phyloP scores from a whole-genome alignment of 306 rosid species.

The Citrullus amarus region DNA sequence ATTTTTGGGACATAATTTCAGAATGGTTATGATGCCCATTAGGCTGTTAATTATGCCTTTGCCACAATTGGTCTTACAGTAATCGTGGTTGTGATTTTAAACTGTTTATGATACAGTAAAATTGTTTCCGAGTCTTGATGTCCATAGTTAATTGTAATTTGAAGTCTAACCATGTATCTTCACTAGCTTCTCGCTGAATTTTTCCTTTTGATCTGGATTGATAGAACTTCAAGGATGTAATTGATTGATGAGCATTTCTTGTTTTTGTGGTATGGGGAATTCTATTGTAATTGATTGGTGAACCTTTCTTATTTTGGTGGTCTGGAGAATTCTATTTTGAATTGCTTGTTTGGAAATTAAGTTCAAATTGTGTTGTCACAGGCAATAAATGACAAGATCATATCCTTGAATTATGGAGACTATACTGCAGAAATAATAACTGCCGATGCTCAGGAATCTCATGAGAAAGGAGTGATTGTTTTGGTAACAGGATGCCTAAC shows the following conservation, averaged over 20 bases:
- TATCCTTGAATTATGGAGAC: conserved; percentile 75
- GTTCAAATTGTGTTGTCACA: conserved; percentile 25
- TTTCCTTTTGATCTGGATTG: neutral
- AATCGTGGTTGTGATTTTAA: neutral
- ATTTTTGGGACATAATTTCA: neutral
- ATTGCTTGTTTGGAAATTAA: neutral
- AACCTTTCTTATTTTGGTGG: neutral
- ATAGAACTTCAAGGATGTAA: no score
- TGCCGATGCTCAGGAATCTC: conserved; percentile 93
- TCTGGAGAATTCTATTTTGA: neutral
- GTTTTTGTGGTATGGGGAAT: neutral
- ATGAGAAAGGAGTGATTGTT: conserved; percentile 83
- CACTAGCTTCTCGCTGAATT: neutral
- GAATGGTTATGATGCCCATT: neutral
- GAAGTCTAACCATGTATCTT: neutral
- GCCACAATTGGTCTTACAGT: neutral
- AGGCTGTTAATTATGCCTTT: neutral
- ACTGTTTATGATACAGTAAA: neutral
- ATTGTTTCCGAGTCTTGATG: neutral
- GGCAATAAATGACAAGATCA: conserved; percentile 77
- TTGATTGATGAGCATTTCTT: neutral
- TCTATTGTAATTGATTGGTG: neutral
- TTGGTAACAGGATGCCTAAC: conserved; percentile 93
- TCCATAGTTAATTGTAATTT: neutral
- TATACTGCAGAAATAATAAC: conserved; percentile 81